Evolutionary conservation across 2,329 filamentous ascomycete species (phyloP), one percentile per base, ranked within the genome.

Genomic region (Fusarium chaquense): DNA sequence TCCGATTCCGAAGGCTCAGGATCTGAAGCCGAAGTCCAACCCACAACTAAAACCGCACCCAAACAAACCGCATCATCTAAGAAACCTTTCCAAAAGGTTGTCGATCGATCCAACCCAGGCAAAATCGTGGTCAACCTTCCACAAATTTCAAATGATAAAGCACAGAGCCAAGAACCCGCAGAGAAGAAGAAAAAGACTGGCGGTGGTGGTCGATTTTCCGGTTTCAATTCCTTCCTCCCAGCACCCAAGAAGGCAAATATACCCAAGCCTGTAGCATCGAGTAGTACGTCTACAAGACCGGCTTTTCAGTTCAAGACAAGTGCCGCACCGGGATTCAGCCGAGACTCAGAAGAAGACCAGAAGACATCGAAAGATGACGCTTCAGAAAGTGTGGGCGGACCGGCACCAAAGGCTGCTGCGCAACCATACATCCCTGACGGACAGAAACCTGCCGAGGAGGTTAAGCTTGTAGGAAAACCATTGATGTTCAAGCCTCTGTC

Each of bases 401-500:
- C 82, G 7, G 72, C 82, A n/a, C 81, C 84, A 12, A 83, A 81
- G 64, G 72, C 73, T 22, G 74, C 79, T 16, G 76, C 78, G 20
- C 80, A 80, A 46, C 84, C 85, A n/a, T 81, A 83, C 33, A 85
- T 87, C 72, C 84, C 86, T 2, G 82, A 82, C 15, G 85, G 86
- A 43, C 84, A 88, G 73, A 88, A 89, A 74, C 80, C 85, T 28
- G 86, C 85, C n/a, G 83, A 87, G 3, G 88, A 91, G 61, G 86
- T 91, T 18, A 91, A 92, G 80, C 80, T 92, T 16, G 87, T 90
- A 3, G 92, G 92, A 22, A 96, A 94, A 73, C 89, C 93, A 15
- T 88, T 94, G 79, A 92, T 93, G 88, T 98, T 98, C 79, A 92
- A 90, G 76, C 95, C 95, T 5, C 83, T 98, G 38, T 97, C 94